Conservation (phyloP, 2,329 filamentous ascomycete genomes). For the Chrysoporthe austroafricana region DNA sequence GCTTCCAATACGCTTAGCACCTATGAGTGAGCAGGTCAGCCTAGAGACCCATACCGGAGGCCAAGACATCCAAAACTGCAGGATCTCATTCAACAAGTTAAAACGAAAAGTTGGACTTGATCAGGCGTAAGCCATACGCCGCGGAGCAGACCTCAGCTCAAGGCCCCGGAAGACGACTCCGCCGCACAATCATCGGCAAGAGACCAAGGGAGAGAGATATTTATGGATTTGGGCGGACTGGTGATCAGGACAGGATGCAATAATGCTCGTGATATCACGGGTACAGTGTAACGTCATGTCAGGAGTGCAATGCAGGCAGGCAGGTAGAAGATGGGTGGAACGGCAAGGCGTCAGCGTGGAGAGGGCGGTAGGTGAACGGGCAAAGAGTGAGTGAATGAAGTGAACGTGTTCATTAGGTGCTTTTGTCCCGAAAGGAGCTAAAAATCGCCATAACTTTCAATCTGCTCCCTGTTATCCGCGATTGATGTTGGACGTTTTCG, state of each 20-base stretch:
- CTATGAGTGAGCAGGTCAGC: constrained; percentile 5
- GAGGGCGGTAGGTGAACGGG: constrained; percentile 14
- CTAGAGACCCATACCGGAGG: not conserved
- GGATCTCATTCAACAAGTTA: not conserved
- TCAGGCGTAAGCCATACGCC: not conserved
- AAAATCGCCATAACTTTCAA: constrained; percentile 18
- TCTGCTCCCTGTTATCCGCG: constrained; percentile 17
- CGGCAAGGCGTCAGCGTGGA: constrained; percentile 10
- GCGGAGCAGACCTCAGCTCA: constrained; percentile 3
- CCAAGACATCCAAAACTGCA: not conserved
- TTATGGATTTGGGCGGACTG: not conserved
- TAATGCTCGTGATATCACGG: constrained; percentile 5
- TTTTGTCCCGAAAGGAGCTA: constrained; percentile 21
- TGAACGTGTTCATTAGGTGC: constrained; percentile 28
- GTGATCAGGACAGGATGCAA: not conserved
- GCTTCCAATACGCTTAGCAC: not conserved
- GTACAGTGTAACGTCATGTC: constrained; percentile 3
- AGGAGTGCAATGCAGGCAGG: constrained; percentile 10
- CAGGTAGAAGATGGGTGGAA: constrained; percentile 2
- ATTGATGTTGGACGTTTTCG: constrained; percentile 16
- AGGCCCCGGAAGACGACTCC: not conserved
- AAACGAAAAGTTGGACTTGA: not conserved
- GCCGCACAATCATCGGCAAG: not conserved
- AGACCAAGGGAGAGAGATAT: not conserved
- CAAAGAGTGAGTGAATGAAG: constrained; percentile 22